Percentiles rank a stretch among this genome's conserved stretches.
Conservation (phyloP, 257 asterid genomes). For the Penstemon eatonii region DNA sequence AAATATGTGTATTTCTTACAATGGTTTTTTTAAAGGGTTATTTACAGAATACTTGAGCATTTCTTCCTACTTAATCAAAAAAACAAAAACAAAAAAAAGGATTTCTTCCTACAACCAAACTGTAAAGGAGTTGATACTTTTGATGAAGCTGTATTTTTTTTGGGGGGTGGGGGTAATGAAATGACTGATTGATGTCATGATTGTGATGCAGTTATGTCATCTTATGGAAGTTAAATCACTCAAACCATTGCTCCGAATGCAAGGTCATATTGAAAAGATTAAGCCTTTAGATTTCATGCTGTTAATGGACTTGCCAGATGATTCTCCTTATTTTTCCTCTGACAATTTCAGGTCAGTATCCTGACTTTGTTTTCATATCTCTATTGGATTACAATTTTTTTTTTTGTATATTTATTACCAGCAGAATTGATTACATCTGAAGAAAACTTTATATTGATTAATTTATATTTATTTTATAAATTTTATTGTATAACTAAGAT, state of each 20-base stretch:
- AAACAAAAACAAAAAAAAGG: no score
- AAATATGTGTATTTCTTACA: no score
- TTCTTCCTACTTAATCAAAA: no score
- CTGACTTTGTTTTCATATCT: neutral
- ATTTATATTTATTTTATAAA: neutral
- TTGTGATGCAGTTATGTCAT: slow-evolving; percentile 59
- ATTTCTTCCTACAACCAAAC: neutral
- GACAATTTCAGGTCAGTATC: slow-evolving; percentile 63
- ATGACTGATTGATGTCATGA: slow-evolving; percentile 17
- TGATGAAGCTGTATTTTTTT: neutral
- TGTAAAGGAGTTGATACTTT: neutral
- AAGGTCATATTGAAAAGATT: slow-evolving; percentile 49
- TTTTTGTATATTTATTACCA: neutral
- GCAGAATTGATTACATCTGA: neutral
- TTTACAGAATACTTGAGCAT: no score
- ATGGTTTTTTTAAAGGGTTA: no score
- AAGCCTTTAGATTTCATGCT: slow-evolving; percentile 55
- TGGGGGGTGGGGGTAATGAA: neutral
- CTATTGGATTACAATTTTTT: neutral
- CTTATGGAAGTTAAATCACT: slow-evolving; percentile 75
- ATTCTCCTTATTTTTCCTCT: slow-evolving; percentile 69
- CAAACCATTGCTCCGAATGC: slow-evolving; percentile 59
- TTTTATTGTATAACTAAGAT: neutral
- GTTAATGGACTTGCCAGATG: slow-evolving; percentile 72
- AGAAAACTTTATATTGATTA: neutral